These are phyloP conservation scores for Ulmus americana DNA, from an alignment of 331 rosid genomes.

Conservation along the genomic window DNA sequence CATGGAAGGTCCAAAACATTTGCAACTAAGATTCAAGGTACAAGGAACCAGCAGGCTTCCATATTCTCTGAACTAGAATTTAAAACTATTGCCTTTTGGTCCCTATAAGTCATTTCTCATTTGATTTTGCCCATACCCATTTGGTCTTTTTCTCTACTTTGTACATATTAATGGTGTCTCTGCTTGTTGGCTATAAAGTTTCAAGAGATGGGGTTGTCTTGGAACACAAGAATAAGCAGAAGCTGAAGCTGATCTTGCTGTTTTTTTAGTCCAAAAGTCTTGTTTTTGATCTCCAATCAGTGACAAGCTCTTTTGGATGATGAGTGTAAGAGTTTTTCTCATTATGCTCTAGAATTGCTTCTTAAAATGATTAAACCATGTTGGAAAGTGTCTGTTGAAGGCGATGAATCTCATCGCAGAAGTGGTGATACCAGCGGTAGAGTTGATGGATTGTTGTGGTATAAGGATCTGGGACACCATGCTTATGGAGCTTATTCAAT, in stretches of 20 bases:
- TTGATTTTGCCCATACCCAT: conserved; percentile 68
- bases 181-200: conserved; percentile 35
- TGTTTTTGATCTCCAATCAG: conserved; percentile 31
- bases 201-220: conserved; percentile 30
- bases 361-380: conserved; percentile 62
- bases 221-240: conserved; percentile 30
- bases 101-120: conserved; percentile 48
- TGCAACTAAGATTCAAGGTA: conserved; percentile 62
- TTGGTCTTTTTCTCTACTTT: conserved; percentile 41
- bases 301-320: conserved; percentile 35
- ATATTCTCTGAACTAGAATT: conserved; percentile 68
- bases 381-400: conserved; percentile 60
- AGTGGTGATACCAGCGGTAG: conserved; percentile 47
- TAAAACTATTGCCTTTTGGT: conserved; percentile 44
- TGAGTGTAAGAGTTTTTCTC: conserved; percentile 14
- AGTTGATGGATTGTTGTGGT: conserved; percentile 74
- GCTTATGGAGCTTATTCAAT: conserved; percentile 79
- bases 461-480: conserved; percentile 81
- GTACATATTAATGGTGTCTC: conserved; percentile 52
- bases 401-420: conserved; percentile 30
- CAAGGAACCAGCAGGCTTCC: conserved; percentile 54
- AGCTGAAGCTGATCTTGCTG: conserved; percentile 12
- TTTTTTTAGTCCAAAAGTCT: background rate
- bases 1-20: conserved; percentile 33
- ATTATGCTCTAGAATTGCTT: conserved; percentile 8